Evolutionary conservation across 768 basidiomycete genomes (phyloP).

Genomic region (Rhodotorula taiwanensis): DNA sequence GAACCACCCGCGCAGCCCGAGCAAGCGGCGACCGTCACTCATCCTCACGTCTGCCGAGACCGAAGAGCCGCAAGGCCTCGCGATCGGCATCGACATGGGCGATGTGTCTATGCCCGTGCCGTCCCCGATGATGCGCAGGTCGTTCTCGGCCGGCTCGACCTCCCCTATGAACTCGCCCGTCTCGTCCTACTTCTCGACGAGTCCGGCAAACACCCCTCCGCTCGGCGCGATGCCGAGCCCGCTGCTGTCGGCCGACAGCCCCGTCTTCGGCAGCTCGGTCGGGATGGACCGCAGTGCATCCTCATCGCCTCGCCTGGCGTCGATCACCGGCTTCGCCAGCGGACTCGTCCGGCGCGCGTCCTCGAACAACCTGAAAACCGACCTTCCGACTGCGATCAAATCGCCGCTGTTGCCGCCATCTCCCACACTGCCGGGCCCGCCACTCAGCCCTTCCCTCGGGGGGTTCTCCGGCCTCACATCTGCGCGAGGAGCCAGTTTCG

Average conservation of each 20-base stretch:
- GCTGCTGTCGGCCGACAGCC: slow-evolving; percentile 11
- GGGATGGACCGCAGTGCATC: slow-evolving; percentile 14
- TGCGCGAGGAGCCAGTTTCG: slow-evolving; percentile 16
- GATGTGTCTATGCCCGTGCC: background rate
- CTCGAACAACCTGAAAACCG: slow-evolving; percentile 14
- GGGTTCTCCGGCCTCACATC: background rate
- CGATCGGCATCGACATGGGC: slow-evolving; percentile 16
- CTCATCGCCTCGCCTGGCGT: slow-evolving; percentile 22
- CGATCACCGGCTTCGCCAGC: slow-evolving; percentile 28
- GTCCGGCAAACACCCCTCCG: slow-evolving; percentile 14
- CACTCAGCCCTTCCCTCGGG: background rate
- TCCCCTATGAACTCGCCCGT: slow-evolving; percentile 10
- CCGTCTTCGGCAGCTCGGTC: slow-evolving; percentile 4
- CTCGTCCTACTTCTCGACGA: slow-evolving; percentile 21
- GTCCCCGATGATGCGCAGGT: slow-evolving; percentile 6
- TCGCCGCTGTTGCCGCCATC: slow-evolving; percentile 6
- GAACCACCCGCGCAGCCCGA: background rate
- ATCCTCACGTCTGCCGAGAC: slow-evolving; percentile 30
- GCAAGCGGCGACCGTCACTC: slow-evolving; percentile 24
- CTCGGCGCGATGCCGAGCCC: slow-evolving; percentile 17
- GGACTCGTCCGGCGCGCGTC: slow-evolving; percentile 31
- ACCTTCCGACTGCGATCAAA: slow-evolving; percentile 18
- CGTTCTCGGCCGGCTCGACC: slow-evolving; percentile 24
- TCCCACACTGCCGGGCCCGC: slow-evolving; percentile 9
- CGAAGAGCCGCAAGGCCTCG: slow-evolving; percentile 23